phyloP scores from a whole-genome alignment of 164 flowering plant species.

The Aristolochia californica region DNA sequence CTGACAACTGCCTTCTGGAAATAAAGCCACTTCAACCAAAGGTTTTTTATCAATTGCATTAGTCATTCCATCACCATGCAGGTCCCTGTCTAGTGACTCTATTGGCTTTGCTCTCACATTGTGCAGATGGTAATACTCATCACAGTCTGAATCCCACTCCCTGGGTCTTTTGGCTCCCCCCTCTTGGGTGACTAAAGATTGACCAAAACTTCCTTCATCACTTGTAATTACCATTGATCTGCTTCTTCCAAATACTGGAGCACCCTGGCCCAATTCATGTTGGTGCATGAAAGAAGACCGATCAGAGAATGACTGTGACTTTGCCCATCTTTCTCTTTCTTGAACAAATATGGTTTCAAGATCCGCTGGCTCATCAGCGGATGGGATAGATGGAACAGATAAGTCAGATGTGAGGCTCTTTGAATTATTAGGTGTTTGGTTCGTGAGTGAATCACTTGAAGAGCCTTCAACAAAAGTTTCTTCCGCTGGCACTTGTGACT shows the following conservation, averaged over 20 bases:
- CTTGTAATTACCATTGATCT: conserved; percentile 27
- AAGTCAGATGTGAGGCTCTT: conserved; percentile 15
- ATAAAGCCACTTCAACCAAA: conserved; percentile 17
- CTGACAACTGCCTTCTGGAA: conserved; percentile 21
- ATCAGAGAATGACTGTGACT: conserved; percentile 34
- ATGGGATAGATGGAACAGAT: conserved; percentile 12
- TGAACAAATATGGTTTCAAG: conserved; percentile 13
- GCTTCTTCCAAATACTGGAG: conserved; percentile 25
- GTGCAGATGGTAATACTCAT: conserved; percentile 24
- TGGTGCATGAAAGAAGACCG: conserved; percentile 18
- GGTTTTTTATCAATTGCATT: conserved; percentile 24
- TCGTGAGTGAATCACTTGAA: conserved; percentile 15
- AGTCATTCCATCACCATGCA: conserved; percentile 17
- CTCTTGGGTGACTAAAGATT: conserved; percentile 22
- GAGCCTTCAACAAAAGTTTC: conserved; percentile 18
- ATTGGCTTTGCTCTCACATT: conserved; percentile 18
- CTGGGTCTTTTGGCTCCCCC: conserved; percentile 39
- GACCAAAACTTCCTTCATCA: conserved; percentile 48
- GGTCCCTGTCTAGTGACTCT: conserved; percentile 12
- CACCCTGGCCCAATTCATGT: conserved; percentile 25
- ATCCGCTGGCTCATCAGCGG: conserved; percentile 20
- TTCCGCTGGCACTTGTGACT: conserved; percentile 13
- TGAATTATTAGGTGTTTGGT: conserved; percentile 13
- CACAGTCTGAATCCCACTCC: conserved; percentile 40
- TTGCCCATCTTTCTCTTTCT: conserved; percentile 19